Conservation (phyloP, 2,329 filamentous ascomycete species). For the Zymoseptoria brevis region DNA sequence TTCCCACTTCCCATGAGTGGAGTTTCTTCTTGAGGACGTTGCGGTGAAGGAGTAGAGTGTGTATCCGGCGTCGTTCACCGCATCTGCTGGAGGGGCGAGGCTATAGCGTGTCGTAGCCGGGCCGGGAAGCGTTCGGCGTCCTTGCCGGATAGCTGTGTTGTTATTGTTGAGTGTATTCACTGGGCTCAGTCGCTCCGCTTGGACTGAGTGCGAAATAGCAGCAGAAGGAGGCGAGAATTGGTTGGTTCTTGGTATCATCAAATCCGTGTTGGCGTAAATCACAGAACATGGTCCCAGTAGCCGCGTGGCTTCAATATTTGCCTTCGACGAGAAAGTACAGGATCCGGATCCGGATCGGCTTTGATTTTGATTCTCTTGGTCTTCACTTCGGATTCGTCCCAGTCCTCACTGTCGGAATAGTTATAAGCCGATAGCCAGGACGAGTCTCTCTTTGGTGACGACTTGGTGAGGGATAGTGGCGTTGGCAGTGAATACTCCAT, state of each 20-base stretch:
- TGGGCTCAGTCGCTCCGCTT: no score
- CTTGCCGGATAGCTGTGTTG: neutral
- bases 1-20: neutral
- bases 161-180: neutral
- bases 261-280: neutral
- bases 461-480: neutral
- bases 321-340: neutral
- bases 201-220: neutral
- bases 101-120: no score
- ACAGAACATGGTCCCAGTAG: slow-evolving; percentile 7
- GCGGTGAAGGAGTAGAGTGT: neutral
- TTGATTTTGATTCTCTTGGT: slow-evolving; percentile 1
- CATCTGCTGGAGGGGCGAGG: no score
- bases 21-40: neutral
- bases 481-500: slow-evolving; percentile 2
- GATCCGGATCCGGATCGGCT: neutral
- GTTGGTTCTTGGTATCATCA: neutral
- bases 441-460: neutral
- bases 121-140: neutral
- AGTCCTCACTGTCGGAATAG: slow-evolving; percentile 11
- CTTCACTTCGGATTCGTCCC: slow-evolving; percentile 2
- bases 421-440: slow-evolving; percentile 3
- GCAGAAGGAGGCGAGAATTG: neutral
- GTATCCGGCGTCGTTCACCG: no score
- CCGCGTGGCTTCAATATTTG: neutral